Percentiles rank a stretch among this genome's conserved stretches.
phyloP scores from a whole-genome alignment of 163 green algal species.

The Trebouxia gelatinosa region DNA sequence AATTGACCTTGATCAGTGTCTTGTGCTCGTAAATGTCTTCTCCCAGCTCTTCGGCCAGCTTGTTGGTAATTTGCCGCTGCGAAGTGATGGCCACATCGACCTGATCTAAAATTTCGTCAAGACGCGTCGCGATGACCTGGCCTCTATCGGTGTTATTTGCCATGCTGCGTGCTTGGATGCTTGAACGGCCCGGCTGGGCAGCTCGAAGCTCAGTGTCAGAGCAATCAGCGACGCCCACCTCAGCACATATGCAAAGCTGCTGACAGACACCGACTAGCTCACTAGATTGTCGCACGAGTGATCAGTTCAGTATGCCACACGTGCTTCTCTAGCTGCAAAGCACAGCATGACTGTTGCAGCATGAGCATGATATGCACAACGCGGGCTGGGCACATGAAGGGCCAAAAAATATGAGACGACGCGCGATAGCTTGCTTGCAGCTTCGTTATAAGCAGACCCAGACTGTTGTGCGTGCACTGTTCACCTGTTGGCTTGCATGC shows the following conservation, averaged over 20 bases:
- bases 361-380: too few species aligned
- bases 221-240: too few species aligned
- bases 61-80: slow-evolving; percentile 2
- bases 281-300: background rate
- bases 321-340: too few species aligned
- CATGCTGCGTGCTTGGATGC: background rate
- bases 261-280: too few species aligned
- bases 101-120: background rate
- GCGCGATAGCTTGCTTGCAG: background rate
- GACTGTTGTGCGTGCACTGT: background rate
- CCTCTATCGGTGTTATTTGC: background rate
- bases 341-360: too few species aligned
- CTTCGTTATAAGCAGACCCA: background rate
- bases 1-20: slow-evolving; percentile 7
- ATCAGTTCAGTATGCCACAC: background rate
- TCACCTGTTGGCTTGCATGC: background rate
- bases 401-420: background rate
- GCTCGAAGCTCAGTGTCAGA: too few species aligned
- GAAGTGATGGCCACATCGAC: slow-evolving; percentile 5
- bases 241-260: too few species aligned
- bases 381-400: too few species aligned
- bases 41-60: slow-evolving; percentile 4
- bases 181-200: too few species aligned
- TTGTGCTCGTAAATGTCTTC: slow-evolving; percentile 13
- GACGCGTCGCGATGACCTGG: background rate